Conservation (phyloP, 805 yeast genomes). For the Saturnispora silvae region DNA sequence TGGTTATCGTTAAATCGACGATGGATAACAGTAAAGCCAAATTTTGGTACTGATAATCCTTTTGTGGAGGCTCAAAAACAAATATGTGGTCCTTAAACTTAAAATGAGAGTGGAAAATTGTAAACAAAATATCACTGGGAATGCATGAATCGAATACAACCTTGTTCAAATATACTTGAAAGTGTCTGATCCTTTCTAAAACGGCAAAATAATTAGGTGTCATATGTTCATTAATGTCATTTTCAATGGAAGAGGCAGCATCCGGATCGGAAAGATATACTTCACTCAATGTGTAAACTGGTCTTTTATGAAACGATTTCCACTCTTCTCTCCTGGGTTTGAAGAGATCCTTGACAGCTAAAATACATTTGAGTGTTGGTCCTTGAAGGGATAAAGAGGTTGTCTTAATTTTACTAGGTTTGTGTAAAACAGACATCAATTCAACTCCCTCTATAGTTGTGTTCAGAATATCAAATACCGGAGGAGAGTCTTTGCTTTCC, state of each 20-base stretch:
- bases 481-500: no score
- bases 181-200: conserved; percentile 11
- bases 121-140: conserved; percentile 7
- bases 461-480: no score
- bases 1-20: conserved; percentile 1
- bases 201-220: conserved; percentile 10
- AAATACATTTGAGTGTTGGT: conserved; percentile 1
- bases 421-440: background rate
- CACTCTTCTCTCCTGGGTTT: background rate
- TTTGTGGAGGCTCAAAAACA: conserved; percentile 1
- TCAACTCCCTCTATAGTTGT: background rate
- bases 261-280: conserved; percentile 1
- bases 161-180: conserved; percentile 10
- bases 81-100: background rate
- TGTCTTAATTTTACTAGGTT: background rate
- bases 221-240: conserved; percentile 3
- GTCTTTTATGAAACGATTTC: background rate
- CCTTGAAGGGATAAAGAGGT: background rate
- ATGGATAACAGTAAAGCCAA: conserved; percentile 1
- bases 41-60: conserved; percentile 6
- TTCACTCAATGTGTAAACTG: conserved; percentile 2
- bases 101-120: conserved; percentile 6
- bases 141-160: conserved; percentile 9
- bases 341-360: background rate
- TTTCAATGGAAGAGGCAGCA: background rate